Evolutionary conservation across 1,284 basidiomycete genomes (phyloP).

Genomic region (Pascua sp.): DNA sequence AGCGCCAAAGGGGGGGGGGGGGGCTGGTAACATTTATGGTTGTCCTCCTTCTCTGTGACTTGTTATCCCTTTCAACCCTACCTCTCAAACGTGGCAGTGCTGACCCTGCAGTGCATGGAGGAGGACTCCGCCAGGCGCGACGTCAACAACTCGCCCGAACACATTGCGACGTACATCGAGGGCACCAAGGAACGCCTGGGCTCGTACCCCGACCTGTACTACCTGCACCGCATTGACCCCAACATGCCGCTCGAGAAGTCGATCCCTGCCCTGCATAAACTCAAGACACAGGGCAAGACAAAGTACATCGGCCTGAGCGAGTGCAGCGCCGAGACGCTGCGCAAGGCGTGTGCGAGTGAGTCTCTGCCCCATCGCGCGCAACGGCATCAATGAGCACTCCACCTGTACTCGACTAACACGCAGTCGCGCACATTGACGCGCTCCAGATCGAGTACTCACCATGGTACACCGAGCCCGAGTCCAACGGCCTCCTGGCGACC

Average conservation of each 20-base stretch:
- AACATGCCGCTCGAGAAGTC: slow-evolving; percentile 36
- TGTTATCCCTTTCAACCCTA: too few species aligned
- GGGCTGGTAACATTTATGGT: too few species aligned
- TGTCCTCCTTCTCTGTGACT: too few species aligned
- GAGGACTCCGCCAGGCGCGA: not conserved
- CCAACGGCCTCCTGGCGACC: slow-evolving; percentile 47
- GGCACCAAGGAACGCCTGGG: slow-evolving; percentile 42
- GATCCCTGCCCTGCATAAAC: slow-evolving; percentile 37
- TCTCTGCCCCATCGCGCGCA: not conserved
- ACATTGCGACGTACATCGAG: slow-evolving; percentile 42
- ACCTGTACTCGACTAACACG: not conserved
- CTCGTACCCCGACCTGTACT: slow-evolving; percentile 48
- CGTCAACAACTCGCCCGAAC: slow-evolving; percentile 31
- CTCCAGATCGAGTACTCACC: slow-evolving; percentile 52
- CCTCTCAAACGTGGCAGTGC: not conserved
- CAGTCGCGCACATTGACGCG: slow-evolving; percentile 49
- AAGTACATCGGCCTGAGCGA: slow-evolving; percentile 56
- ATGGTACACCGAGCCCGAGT: slow-evolving; percentile 48
- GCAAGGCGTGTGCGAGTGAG: slow-evolving; percentile 56
- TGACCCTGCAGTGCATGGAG: slow-evolving; percentile 2
- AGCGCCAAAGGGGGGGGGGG: too few species aligned
- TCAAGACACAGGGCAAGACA: slow-evolving; percentile 46
- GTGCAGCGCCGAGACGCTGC: slow-evolving; percentile 57
- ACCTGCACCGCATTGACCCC: slow-evolving; percentile 47
- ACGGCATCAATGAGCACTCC: too few species aligned